Evolutionary conservation across 352 stramenopile species (phyloP).

Genomic region (Phytophthora lateralis): DNA sequence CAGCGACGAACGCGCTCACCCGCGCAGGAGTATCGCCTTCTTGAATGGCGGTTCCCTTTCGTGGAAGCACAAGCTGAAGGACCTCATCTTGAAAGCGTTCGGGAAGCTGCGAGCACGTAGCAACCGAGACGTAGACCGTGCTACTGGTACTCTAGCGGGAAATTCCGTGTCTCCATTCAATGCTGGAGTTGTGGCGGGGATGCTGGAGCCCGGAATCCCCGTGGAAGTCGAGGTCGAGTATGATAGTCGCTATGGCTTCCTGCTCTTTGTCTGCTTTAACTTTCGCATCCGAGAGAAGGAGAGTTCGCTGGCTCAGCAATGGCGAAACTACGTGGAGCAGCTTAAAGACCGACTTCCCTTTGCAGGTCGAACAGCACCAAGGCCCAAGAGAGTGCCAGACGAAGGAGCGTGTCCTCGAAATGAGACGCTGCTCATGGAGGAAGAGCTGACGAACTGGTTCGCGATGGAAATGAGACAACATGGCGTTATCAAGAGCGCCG

Average conservation of each 20-base stretch:
- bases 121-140: neutral
- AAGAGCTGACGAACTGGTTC: constrained; percentile 61
- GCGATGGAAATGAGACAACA: constrained; percentile 59
- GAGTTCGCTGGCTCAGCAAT: constrained; percentile 7
- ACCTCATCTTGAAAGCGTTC: constrained; percentile 16
- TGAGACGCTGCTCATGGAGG: constrained; percentile 42
- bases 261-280: constrained; percentile 60
- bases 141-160: constrained; percentile 11
- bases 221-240: constrained; percentile 85
- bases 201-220: constrained; percentile 39
- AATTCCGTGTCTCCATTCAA: constrained; percentile 32
- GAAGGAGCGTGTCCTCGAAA: constrained; percentile 16
- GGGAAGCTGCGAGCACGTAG: constrained; percentile 20
- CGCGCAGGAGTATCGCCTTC: constrained; percentile 18
- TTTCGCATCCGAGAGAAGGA: constrained; percentile 42
- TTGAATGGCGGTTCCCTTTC: constrained; percentile 19
- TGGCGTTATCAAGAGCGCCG: constrained; percentile 47
- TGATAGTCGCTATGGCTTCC: constrained; percentile 55
- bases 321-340: constrained; percentile 1
- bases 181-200: constrained; percentile 7
- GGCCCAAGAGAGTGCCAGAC: constrained; percentile 4
- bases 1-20: constrained; percentile 28
- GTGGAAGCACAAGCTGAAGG: constrained; percentile 39
- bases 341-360: constrained; percentile 26
- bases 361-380: constrained; percentile 15